Percentiles rank a stretch among this genome's conserved stretches.
Conservation (phyloP, 495 filamentous ascomycete genomes). For the Trichoderma gamsii region DNA sequence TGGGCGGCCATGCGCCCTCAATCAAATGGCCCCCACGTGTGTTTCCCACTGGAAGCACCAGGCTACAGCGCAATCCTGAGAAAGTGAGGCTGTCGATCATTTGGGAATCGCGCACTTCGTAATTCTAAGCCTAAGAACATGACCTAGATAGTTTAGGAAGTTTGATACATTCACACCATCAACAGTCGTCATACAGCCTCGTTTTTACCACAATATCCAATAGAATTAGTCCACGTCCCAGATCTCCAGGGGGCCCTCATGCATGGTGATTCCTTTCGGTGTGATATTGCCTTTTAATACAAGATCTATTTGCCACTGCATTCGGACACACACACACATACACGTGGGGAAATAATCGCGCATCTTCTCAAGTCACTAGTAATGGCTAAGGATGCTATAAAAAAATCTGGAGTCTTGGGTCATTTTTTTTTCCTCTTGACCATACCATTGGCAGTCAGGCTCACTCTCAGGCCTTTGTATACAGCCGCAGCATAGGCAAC, state of each 20-base stretch:
- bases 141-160: background rate
- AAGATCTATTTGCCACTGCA: background rate
- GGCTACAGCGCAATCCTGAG: too few relatives aligned
- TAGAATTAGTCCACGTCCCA: background rate
- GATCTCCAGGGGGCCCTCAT: background rate
- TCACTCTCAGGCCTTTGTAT: too few relatives aligned
- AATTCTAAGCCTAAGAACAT: background rate
- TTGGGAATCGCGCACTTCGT: too few relatives aligned
- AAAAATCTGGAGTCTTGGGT: background rate
- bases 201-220: background rate
- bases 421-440: too few relatives aligned
- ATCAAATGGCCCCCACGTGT: too few relatives aligned
- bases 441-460: too few relatives aligned
- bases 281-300: background rate
- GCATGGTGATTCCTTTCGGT: background rate
- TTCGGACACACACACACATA: background rate
- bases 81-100: too few relatives aligned
- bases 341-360: background rate
- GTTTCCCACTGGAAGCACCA: too few relatives aligned
- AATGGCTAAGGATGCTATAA: background rate
- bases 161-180: background rate
- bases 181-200: background rate
- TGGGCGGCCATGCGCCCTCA: too few relatives aligned
- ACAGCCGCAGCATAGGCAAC: too few relatives aligned
- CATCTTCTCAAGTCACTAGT: background rate